Evolutionary conservation across 805 yeast genomes (phyloP).

Genomic region (Candida maesae): DNA sequence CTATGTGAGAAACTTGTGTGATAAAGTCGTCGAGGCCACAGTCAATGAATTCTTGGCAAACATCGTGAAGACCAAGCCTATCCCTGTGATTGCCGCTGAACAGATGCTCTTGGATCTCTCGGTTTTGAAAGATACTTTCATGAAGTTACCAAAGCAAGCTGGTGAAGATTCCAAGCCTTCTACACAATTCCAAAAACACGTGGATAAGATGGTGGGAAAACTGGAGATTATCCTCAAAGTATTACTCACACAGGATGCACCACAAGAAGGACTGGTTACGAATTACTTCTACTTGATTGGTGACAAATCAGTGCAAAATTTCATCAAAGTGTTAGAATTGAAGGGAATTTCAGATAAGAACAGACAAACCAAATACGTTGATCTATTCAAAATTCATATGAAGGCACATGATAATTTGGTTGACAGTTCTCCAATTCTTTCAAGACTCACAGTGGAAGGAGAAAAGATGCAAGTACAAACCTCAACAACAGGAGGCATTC

Average conservation of each 20-base stretch:
- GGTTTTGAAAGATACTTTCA: constrained; percentile 52
- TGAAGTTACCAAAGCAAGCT: constrained; percentile 20
- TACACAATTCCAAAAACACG: constrained; percentile 37
- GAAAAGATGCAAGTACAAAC: constrained; percentile 4
- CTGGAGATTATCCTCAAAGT: constrained; percentile 68
- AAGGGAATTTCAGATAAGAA: constrained; percentile 44
- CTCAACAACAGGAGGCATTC: constrained; percentile 9
- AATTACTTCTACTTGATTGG: constrained; percentile 64
- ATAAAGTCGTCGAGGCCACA: constrained; percentile 65
- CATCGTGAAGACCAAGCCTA: constrained; percentile 61
- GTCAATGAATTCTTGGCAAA: constrained; percentile 52
- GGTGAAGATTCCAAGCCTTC: constrained; percentile 19
- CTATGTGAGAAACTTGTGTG: constrained; percentile 70
- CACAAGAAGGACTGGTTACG: constrained; percentile 58
- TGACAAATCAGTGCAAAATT: constrained; percentile 60
- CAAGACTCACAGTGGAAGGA: constrained; percentile 19
- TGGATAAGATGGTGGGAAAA: constrained; percentile 37
- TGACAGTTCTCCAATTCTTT: constrained; percentile 27
- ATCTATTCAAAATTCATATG: constrained; percentile 26
- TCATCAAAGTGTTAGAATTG: constrained; percentile 57
- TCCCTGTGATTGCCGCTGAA: constrained; percentile 68
- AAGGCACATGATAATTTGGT: constrained; percentile 24
- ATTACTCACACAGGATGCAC: constrained; percentile 58
- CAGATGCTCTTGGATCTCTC: constrained; percentile 76
- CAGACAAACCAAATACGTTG: constrained; percentile 23